Evolutionary conservation across 495 filamentous ascomycete genomes (phyloP), one percentile per base, ranked within the genome.

Genomic region (Penicillium bialowiezense): DNA sequence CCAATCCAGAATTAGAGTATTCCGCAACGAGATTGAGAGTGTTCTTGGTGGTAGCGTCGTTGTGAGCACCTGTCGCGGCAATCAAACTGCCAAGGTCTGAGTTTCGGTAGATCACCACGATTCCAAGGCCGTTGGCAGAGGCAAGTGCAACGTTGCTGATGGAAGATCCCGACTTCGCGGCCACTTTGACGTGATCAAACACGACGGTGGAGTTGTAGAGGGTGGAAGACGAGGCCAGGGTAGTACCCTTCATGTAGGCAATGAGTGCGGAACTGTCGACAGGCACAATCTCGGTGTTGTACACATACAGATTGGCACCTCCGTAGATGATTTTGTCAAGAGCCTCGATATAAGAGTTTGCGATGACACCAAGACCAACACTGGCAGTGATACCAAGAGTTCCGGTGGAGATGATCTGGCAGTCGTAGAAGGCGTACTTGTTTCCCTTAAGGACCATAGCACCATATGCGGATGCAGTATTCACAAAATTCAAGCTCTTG

Each of bases 401-500:
- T 47, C 50, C 50, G 3, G 50, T 47, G 3, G 50, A 52, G 10
- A 52, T 29, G 1, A 52, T 52, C 18, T 52, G 43, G 19, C 50
- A 52, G 10, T 52, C 50, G 28, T 52, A 52, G 29, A 52, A 52
- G 10, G 50, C 50, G 20, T 47, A 52, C 14, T 52, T 46, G 42
- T 52, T 52, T 42, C 50, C 50, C 17, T 52, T 52, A 26, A 52
- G 15, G 4, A 52, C 19, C 43, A 52, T 46, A 2, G 43, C 50
- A 10, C 36, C 36, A 21, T 8, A 39, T 17, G 0, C 12, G 3
- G 50, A 23, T 3, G 1, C 50, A 10, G 50, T 52, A 9, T 52
- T 52, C 21, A 36, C 1, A n/a, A 52, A 47, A 18, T 52, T 52
- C 24, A 52, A 8, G 9, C 47, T 52, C 28, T 47, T 46, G 37